Evolutionary conservation across 2,329 filamentous ascomycete genomes (phyloP), one percentile per base, ranked within the genome.

Genomic region (Thelonectria blattea): DNA sequence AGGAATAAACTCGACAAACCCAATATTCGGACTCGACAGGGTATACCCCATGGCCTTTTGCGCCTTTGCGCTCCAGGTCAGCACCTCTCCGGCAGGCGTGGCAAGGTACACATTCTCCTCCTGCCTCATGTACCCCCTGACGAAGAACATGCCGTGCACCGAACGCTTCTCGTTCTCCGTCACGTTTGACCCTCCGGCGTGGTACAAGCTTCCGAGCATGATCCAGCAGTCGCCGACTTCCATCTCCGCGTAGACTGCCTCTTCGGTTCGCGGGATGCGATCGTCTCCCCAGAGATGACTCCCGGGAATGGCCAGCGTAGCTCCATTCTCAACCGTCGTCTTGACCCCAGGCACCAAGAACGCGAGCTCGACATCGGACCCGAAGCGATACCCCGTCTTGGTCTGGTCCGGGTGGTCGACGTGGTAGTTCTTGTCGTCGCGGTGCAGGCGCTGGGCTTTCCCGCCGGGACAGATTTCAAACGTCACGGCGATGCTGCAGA

Each of bases 381-480:
- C 56, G 14, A 58, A 20, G n/a, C 42, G 56, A 24, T 58, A 58
- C 1, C 56, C 56, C 2, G 56, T 58, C 22, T 52, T 5, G 1
- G 49, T 58, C 17, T 43, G 56, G 24, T 58, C 56, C 1, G 49
- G 49, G 17, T 58, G 49, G 49, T 58, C 32, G 18, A 43, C 24
- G 32, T 58, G 56, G 34, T 58, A 58, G 41, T 58, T 58, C 49
- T 58, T 58, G 18, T 58, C 56, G 17, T 58, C 56, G 32, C 56
- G 56, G 12, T 58, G 56, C 20, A 58, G 43, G 22, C 56, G 56
- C 32, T 58, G 56, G 10, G 56, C 48, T 42, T 52, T 58, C 22
- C 49, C 56, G 12, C 56, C 56, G 9, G 56, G 56, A 8, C 56
- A 30, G 42, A 58, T 58, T 22, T 58, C 56, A 22, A 58, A 58